Base-by-base conservation (phyloP, 2,329 filamentous ascomycete species). In the Curvularia verruculosa region DNA sequence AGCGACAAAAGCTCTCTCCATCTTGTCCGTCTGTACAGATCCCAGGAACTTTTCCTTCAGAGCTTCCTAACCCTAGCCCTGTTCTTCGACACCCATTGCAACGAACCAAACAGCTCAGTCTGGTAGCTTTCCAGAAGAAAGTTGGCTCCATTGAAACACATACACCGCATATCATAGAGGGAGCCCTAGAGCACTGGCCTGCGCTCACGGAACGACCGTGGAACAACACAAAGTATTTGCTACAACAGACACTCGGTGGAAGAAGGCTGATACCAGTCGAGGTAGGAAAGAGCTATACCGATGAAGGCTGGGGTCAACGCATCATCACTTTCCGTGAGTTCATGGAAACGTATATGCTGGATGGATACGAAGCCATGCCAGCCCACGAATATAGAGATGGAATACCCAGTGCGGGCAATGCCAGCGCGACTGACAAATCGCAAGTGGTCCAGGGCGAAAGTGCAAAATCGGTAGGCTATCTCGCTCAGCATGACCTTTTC, bases 401-500 rank as follows among this genome's bases (percentile, higher is more conserved):
- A 12, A 3, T 5, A 10, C 5, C n/a, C 18, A 31, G 2, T 8
- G 12, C 5, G 5, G 1, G 31, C 10, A 24, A 24, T 7, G 0
- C 1, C n/a, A 28, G 1, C 5, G 9, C 21, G 7, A 19, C 29
- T 3, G 9, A n/a, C 19, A 19, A 29, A 1, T 12, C 23, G 5
- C 29, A 49, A 40, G 4, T 41, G 6, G 3, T 44, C 9, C 29
- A 28, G 26, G 37, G n/a, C 23, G 49, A 15, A 3, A 10, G 24
- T 24, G 36, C 39, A 24, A 29, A 19, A 5, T 59, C 65, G n/a
- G 86, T 83, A 10, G 91, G 88, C 12, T 99, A 99, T 74, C 85
- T 99, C 43, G 95, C 95, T 8, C 95, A 99, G 72, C 92, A 98
- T 77, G 87, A 94, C 65, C 84, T 99, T 34, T 88, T 98, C 67